A percentile compares a stretch with the other conserved stretches of the same genome.
phyloP scores from a whole-genome alignment of 768 basidiomycete species.

The Peribolospora baueri region DNA sequence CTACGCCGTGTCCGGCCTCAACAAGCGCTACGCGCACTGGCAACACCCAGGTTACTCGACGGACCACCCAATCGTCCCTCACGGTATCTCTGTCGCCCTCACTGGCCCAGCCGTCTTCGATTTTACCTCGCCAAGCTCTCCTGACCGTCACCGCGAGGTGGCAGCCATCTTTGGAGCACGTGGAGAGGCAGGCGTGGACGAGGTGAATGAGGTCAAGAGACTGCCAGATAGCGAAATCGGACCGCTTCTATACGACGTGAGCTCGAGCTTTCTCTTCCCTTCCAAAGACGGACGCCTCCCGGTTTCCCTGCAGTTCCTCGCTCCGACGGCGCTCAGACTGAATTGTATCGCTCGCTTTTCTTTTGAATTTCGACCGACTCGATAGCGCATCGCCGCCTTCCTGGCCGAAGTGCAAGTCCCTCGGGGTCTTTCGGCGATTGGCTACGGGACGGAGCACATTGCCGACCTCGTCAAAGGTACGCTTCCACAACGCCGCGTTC shows the following conservation, averaged over 20 bases:
- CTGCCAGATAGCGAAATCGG: conserved; percentile 63
- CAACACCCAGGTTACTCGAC: conserved; percentile 70
- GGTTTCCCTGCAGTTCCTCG: too few relatives aligned
- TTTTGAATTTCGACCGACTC: too few relatives aligned
- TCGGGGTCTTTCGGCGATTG: conserved; percentile 56
- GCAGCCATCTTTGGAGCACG: conserved; percentile 47
- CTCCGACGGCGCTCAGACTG: too few relatives aligned
- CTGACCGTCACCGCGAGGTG: conserved; percentile 69
- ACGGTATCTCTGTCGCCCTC: conserved; percentile 40
- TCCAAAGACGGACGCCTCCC: too few relatives aligned
- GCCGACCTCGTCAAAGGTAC: conserved; percentile 66
- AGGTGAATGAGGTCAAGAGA: conserved; percentile 24
- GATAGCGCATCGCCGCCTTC: conserved; percentile 53
- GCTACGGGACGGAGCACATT: conserved; percentile 32
- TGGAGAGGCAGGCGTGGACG: conserved; percentile 24
- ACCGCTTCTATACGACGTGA: conserved; percentile 52
- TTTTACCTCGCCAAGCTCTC: conserved; percentile 83
- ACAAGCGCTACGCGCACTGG: conserved; percentile 82
- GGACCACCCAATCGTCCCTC: conserved; percentile 68
- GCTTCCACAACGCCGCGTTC: conserved; percentile 67
- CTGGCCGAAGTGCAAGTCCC: conserved; percentile 62
- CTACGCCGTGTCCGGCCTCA: conserved; percentile 53
- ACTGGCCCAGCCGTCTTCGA: conserved; percentile 89
- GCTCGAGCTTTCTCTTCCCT: conserved; percentile 61
- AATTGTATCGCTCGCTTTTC: too few relatives aligned